Evolutionary conservation across 2,329 filamentous ascomycete species (phyloP), one percentile per base, ranked within the genome.

Genomic region (Allantophomopsis lycopodina): DNA sequence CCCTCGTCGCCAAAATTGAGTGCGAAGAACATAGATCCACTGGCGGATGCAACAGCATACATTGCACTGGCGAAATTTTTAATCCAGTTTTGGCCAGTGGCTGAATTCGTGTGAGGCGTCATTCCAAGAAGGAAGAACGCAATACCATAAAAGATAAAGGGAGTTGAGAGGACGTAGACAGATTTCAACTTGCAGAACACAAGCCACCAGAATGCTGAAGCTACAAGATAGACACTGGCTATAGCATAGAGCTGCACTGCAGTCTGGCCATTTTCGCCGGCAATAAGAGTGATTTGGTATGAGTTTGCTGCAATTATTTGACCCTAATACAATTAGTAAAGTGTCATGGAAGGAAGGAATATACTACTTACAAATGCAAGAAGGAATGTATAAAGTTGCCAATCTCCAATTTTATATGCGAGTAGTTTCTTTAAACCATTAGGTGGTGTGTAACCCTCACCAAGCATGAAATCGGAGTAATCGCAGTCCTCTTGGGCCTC

Each of bases 1-100:
- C 69, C 72, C 59, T 78, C 73, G 47, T 73, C 71, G 41, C 76
- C 76, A 49, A 79, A 80, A 54, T 81, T 81, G 38, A 79, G 65
- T 2, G 76, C 69, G 49, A 82, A 82, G 60, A 74, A 79, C 42
- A 82, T 63, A 1, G 71, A 73, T 12, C 77, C 77, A 33, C 70
- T 73, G 7, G 73, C 68, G 5, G 76, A 77, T 5, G 75, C 77
- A 5, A 69, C 62, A 1, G 75, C 71, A 50, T 82, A 82, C 17
- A 76, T 50, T 4, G 63, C 76, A 3, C 73, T 76, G 10, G 72
- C 77, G 4, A 75, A 60, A 44, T 78, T 71, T 47, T 77, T 72
- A 15, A 78, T 59, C 65, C 68, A 75, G 10, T 63, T 66, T 35
- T 67, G 61, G 11, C 54, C 53, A 13, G 52, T 52, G 38, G 49